Base-by-base conservation (phyloP, 2,329 filamentous ascomycete genomes). In the Gnomoniopsis smithogilvyi region DNA sequence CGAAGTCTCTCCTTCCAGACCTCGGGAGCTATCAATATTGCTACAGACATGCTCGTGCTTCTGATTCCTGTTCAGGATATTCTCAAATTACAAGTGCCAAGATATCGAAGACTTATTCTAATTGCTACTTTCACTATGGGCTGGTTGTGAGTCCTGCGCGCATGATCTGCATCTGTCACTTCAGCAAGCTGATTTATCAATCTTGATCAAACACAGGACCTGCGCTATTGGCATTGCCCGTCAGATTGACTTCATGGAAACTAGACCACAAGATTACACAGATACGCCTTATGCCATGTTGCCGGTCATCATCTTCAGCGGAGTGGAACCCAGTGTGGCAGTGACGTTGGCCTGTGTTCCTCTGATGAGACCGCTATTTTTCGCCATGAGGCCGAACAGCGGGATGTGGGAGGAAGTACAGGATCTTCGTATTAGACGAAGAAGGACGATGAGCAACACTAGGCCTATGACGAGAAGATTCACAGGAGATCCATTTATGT, bases 271-370 rank as follows among this genome's bases (percentile, higher is more conserved):
- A 3, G 54, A 56, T 34, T 56, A 41, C 22, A 34, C 24, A 45
- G 54, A 56, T 3, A 56, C 54, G 2, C 54, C 54, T 7, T 56
- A 56, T 14, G 54, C 54, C 10, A 56, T 56, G 6, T 50, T 56
- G 54, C 54, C 49, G 12, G 50, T 48, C 17, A 34, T 56, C 46
- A 56, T 56, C 19, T 56, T 46, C 45, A 56, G 54, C n/a, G 54
- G 54, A 1, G 3, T 56, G n/a, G 54, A 50, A 38, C 54, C 54
- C 0, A 56, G 47, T 17, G 34, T 56, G 8, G 54, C 45, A 22
- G 45, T 56, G 1, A 26, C 50, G 1, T 46, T 56, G 11, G 54
- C 54, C 1, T 56, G 54, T 11, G 54, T 56, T 1, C 54, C 54
- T 1, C 24, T 56, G 7, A 41, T 56, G 34, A 8, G 54, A 11